Evolutionary conservation across 1,284 basidiomycete species (phyloP).

Genomic region (Rhodotorula mucilaginosa): DNA sequence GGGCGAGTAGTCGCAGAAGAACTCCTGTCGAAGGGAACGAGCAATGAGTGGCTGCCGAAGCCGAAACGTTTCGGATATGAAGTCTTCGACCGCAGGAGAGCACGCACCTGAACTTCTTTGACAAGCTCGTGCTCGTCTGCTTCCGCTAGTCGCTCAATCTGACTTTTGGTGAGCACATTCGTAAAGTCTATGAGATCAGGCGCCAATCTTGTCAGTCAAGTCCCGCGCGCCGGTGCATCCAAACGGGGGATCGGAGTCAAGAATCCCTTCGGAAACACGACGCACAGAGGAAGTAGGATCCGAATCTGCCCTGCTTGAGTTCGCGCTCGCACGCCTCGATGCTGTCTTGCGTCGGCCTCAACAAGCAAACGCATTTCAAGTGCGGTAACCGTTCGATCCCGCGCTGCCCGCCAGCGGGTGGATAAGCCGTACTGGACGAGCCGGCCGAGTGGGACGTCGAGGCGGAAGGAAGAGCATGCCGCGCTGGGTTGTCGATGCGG

Average conservation of each 20-base stretch:
- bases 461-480: slow-evolving; percentile 18
- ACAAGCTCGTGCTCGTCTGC: slow-evolving; percentile 97
- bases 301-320: slow-evolving; percentile 84
- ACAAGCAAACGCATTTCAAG: slow-evolving; percentile 93
- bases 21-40: slow-evolving; percentile 62
- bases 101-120: slow-evolving; percentile 83
- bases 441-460: not conserved
- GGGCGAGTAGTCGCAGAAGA: slow-evolving; percentile 90
- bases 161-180: slow-evolving; percentile 81
- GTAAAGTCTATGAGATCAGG: slow-evolving; percentile 73
- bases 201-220: slow-evolving; percentile 9
- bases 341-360: slow-evolving; percentile 76
- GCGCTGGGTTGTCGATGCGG: slow-evolving; percentile 74
- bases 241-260: not conserved
- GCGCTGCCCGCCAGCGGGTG: slow-evolving; percentile 51
- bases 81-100: slow-evolving; percentile 20
- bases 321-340: slow-evolving; percentile 79
- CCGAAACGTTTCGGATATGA: not conserved
- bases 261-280: slow-evolving; percentile 53
- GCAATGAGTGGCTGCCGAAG: not conserved
- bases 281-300: slow-evolving; percentile 96
- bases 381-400: slow-evolving; percentile 76
- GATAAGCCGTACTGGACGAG: slow-evolving; percentile 17
- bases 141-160: slow-evolving; percentile 89
- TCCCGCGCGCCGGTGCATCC: too few species aligned